phyloP scores from a whole-genome alignment of 2,329 filamentous ascomycete genomes.

The Monilinia aucupariae region DNA sequence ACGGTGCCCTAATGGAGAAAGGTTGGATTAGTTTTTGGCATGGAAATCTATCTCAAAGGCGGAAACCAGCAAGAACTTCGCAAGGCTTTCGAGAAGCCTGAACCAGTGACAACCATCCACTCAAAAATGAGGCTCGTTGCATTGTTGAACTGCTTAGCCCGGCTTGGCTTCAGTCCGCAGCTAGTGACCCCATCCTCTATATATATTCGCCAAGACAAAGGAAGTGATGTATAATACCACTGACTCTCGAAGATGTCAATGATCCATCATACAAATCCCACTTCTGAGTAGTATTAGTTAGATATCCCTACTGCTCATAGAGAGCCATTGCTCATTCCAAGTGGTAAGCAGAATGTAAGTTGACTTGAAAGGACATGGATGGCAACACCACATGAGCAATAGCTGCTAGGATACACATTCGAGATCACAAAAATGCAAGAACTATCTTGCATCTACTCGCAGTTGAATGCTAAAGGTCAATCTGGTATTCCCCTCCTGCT shows the following conservation, averaged over 20 bases:
- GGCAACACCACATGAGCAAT: not conserved
- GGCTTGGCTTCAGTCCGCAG: not conserved
- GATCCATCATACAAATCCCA: not conserved
- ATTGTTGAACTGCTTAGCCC: not conserved
- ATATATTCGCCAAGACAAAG: not conserved
- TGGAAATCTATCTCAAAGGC: not conserved
- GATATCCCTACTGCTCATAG: not conserved
- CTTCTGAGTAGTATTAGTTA: not conserved
- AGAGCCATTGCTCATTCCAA: not conserved
- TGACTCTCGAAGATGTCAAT: not conserved
- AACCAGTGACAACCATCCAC: not conserved
- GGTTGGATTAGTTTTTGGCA: not conserved
- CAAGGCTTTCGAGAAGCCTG: not conserved
- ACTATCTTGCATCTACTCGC: conserved; percentile 3
- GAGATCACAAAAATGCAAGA: not conserved
- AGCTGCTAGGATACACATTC: not conserved
- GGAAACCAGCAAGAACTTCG: not conserved
- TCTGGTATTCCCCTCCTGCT: not conserved
- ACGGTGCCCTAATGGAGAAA: not conserved
- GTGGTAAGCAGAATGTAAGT: not conserved
- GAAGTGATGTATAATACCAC: not conserved
- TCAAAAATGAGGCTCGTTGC: not conserved
- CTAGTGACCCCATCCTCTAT: too few species aligned
- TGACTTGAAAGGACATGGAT: not conserved
- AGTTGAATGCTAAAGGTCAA: not conserved